Conservation (phyloP, 176 grass and related monocot species). For the Eremochloa ophiuroides region DNA sequence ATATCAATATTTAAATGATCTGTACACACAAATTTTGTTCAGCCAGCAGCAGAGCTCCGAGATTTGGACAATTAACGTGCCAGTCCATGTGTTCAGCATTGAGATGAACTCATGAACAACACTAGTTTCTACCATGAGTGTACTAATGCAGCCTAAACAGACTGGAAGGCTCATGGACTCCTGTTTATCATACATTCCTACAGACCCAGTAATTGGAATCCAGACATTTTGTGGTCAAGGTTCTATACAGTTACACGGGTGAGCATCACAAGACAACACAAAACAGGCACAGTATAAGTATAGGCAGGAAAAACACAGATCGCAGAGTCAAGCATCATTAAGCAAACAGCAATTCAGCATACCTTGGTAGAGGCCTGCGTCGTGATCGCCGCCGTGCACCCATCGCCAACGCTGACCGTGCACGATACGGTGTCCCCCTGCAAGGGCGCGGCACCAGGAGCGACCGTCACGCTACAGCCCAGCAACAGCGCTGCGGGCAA, state of each 20-base stretch:
- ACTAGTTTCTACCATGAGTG: not conserved
- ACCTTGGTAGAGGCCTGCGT: slow-evolving; percentile 97
- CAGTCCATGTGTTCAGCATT: not conserved
- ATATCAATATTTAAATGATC: too few species aligned
- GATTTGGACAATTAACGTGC: not conserved
- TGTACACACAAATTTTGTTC: not conserved
- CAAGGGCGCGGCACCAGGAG: not conserved
- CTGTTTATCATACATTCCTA: not conserved
- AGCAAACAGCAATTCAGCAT: not conserved
- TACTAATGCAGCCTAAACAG: not conserved
- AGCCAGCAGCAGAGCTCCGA: not conserved
- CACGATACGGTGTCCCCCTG: slow-evolving; percentile 76
- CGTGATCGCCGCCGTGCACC: slow-evolving; percentile 68
- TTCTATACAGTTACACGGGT: not conserved
- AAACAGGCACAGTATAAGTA: not conserved
- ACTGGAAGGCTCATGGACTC: not conserved
- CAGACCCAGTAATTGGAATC: not conserved
- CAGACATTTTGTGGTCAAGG: not conserved
- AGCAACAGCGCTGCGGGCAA: not conserved
- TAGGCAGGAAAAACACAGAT: not conserved
- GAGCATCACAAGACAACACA: not conserved
- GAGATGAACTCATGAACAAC: not conserved
- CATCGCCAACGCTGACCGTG: slow-evolving; percentile 54
- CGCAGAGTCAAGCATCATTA: not conserved
- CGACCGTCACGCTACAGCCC: not conserved